These are phyloP conservation scores for Clarkia xantiana DNA, from an alignment of 345 rosid genomes.

Conservation along the genomic window DNA sequence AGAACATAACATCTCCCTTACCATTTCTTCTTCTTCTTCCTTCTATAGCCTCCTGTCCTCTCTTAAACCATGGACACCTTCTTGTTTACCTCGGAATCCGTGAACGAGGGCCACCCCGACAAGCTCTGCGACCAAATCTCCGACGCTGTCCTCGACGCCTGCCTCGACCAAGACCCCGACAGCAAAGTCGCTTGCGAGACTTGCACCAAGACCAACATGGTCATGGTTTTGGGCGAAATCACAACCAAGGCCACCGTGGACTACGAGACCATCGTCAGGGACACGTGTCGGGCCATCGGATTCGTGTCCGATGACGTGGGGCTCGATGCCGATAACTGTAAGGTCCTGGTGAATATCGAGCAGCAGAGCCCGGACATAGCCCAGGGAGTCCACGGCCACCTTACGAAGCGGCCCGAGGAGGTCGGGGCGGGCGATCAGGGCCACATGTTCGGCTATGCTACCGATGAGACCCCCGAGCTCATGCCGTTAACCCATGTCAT, in stretches of 20 bases:
- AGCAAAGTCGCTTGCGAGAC: too few relatives aligned
- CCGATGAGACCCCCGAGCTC: too few relatives aligned
- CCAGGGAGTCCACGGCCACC: conserved; percentile 1
- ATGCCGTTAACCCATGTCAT: conserved; percentile 2
- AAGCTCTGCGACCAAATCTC: neutral
- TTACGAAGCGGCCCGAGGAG: conserved; percentile 3
- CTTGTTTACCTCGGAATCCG: conserved; percentile 6
- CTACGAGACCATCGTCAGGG: conserved; percentile 7
- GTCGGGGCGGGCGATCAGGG: neutral
- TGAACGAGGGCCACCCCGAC: conserved; percentile 5
- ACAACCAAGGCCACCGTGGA: conserved; percentile 5
- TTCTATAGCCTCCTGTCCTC: too few relatives aligned
- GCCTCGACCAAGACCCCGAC: too few relatives aligned
- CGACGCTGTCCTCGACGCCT: too few relatives aligned
- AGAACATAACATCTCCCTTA: too few relatives aligned
- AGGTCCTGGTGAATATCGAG: neutral
- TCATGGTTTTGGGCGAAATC: too few relatives aligned
- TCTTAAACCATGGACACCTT: conserved; percentile 6
- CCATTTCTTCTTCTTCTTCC: too few relatives aligned
- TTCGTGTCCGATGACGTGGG: conserved; percentile 7
- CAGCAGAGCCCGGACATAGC: too few relatives aligned
- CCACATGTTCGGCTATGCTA: too few relatives aligned
- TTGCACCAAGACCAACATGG: too few relatives aligned
- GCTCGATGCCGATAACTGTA: conserved; percentile 8
- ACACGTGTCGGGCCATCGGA: conserved; percentile 5